Evolutionary conservation across 1,284 basidiomycete species (phyloP).

Genomic region (Bjerkandera adusta): DNA sequence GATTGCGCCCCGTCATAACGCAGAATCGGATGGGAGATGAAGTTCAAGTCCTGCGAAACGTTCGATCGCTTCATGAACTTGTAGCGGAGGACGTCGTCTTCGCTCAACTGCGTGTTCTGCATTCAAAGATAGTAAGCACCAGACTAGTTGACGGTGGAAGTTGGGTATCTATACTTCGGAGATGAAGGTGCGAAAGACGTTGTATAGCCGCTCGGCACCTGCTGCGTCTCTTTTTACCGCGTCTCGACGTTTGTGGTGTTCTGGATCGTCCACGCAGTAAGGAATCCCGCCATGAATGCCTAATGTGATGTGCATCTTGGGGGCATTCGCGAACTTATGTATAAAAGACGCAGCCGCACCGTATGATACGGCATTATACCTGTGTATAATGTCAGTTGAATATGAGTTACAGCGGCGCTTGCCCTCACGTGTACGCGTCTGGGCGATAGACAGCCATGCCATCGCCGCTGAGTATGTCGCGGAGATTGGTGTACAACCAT

Average conservation of each 20-base stretch:
- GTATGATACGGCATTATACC: constrained; percentile 33
- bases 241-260: constrained; percentile 29
- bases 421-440: constrained; percentile 42
- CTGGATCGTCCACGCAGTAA: constrained; percentile 28
- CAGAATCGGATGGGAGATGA: too few species aligned
- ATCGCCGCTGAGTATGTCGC: constrained; percentile 25
- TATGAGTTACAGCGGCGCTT: not conserved
- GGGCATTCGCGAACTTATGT: constrained; percentile 33
- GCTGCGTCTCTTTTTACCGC: constrained; percentile 26
- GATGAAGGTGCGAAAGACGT: too few species aligned
- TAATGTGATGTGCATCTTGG: constrained; percentile 34
- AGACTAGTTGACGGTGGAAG: too few species aligned
- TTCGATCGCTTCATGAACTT: too few species aligned
- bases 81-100: too few species aligned
- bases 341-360: constrained; percentile 36
- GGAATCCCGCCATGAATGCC: constrained; percentile 28
- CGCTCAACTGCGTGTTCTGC: too few species aligned
- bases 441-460: constrained; percentile 39
- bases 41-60: too few species aligned
- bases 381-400: too few species aligned
- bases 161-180: too few species aligned
- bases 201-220: too few species aligned
- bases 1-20: too few species aligned
- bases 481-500: constrained; percentile 32
- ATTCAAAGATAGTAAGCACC: too few species aligned